Conservation (phyloP, 2,329 filamentous ascomycete species). For the Sphaerostilbella broomeana region DNA sequence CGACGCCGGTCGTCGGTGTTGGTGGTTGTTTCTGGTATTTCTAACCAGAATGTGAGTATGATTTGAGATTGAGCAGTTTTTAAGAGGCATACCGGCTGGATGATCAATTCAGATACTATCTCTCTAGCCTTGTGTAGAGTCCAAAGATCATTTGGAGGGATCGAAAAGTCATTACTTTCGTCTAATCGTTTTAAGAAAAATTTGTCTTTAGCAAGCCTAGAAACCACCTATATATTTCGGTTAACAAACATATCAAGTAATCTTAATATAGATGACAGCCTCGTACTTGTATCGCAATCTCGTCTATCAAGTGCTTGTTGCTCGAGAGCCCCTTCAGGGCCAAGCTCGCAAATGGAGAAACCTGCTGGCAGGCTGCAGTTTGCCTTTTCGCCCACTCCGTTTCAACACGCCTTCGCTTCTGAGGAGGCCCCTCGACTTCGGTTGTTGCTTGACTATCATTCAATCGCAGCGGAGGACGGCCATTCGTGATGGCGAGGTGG, state of each 20-base stretch:
- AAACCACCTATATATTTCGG: constrained; percentile 17
- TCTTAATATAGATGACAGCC: neutral
- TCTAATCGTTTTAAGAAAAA: constrained; percentile 21
- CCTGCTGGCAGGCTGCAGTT: constrained; percentile 6
- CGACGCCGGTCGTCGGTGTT: too few species aligned
- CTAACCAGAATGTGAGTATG: neutral
- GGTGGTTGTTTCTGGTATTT: too few species aligned
- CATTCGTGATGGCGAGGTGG: constrained; percentile 3
- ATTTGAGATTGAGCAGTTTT: too few species aligned
- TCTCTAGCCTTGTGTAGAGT: constrained; percentile 15
- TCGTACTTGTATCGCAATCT: constrained; percentile 27
- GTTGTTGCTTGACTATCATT: too few species aligned
- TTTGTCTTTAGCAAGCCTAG: constrained; percentile 18
- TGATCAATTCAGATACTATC: constrained; percentile 19
- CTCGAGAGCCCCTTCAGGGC: constrained; percentile 21
- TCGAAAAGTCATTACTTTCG: constrained; percentile 15
- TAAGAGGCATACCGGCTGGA: constrained; percentile 16
- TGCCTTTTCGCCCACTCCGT: constrained; percentile 14
- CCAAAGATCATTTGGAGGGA: constrained; percentile 15
- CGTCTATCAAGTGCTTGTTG: constrained; percentile 19
- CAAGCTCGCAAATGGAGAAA: constrained; percentile 24
- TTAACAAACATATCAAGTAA: neutral
- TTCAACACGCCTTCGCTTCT: constrained; percentile 27
- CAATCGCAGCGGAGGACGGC: constrained; percentile 3
- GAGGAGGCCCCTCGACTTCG: constrained; percentile 21